These are phyloP conservation scores for Trichosanthes cucumerina DNA, from an alignment of 306 rosid genomes.

Conservation along the genomic window DNA sequence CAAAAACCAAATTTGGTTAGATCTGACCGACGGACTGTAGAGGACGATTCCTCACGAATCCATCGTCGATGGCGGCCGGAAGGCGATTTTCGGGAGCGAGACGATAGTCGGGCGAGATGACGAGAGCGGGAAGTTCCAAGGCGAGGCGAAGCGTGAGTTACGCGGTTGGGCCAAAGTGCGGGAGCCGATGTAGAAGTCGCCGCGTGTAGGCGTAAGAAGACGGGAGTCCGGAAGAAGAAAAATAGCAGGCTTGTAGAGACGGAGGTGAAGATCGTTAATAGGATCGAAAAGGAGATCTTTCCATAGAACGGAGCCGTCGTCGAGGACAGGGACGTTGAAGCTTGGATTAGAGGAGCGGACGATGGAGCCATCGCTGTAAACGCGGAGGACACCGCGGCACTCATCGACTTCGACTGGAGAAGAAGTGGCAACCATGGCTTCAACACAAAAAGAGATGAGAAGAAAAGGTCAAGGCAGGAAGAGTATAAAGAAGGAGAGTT, in stretches of 20 bases:
- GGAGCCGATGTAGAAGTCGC: constrained; percentile 92
- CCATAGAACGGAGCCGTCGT: constrained; percentile 59
- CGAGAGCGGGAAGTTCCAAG: constrained; percentile 33
- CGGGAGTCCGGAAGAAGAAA: constrained; percentile 33
- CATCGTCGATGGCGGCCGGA: constrained; percentile 60
- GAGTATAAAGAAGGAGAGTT: background rate
- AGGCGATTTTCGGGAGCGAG: constrained; percentile 78
- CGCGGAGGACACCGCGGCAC: constrained; percentile 75
- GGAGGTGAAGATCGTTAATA: constrained; percentile 40
- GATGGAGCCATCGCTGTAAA: constrained; percentile 64
- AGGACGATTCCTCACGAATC: too few species aligned
- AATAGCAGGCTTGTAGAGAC: constrained; percentile 57
- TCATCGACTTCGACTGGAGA: constrained; percentile 39
- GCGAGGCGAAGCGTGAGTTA: constrained; percentile 69
- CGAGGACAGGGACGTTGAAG: constrained; percentile 35
- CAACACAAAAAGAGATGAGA: background rate
- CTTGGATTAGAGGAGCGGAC: constrained; percentile 43
- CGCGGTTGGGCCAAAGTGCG: constrained; percentile 74
- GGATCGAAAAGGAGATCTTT: constrained; percentile 59
- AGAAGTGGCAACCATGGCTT: background rate
- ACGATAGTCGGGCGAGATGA: constrained; percentile 64
- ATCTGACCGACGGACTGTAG: too few species aligned
- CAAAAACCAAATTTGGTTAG: too few species aligned
- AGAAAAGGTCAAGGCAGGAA: background rate
- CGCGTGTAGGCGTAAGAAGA: constrained; percentile 70